Evolutionary conservation across 768 basidiomycete species (phyloP).

Genomic region (Hygrocybe coccinea): DNA sequence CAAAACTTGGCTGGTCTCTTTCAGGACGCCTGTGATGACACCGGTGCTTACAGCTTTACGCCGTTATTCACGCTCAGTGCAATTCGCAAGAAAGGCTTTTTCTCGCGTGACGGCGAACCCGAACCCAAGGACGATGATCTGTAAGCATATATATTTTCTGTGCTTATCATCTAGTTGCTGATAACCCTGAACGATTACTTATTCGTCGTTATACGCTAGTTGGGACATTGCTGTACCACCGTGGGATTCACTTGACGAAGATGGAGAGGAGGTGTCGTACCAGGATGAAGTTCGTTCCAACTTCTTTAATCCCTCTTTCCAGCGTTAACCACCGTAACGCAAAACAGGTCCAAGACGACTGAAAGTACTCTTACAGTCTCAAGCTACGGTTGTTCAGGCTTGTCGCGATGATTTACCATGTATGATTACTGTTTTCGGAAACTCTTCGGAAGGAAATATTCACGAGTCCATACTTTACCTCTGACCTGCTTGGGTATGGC

Average conservation of each 20-base stretch:
- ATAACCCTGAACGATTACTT: background rate
- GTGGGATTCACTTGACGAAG: background rate
- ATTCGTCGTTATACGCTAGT: background rate
- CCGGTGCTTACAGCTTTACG: slow-evolving; percentile 2
- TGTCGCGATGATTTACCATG: too few species aligned
- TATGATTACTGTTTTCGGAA: too few species aligned
- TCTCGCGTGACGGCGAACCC: background rate
- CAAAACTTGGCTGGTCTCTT: background rate
- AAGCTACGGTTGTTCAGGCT: too few species aligned
- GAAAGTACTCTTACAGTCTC: too few species aligned
- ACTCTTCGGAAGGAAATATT: too few species aligned
- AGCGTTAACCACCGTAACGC: too few species aligned
- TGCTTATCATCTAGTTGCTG: too few species aligned
- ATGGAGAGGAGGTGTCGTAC: background rate
- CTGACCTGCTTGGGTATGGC: too few species aligned
- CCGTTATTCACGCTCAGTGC: slow-evolving; percentile 5
- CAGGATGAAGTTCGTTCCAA: background rate
- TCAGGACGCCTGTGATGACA: background rate
- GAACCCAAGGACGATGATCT: slow-evolving; percentile 1
- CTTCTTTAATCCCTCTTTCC: background rate
- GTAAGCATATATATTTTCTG: background rate
- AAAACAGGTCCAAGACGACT: too few species aligned
- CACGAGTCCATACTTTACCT: too few species aligned
- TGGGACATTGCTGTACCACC: background rate
- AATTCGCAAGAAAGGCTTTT: slow-evolving; percentile 1